phyloP scores from a whole-genome alignment of 306 rosid species.

The Vachellia pachyceras region DNA sequence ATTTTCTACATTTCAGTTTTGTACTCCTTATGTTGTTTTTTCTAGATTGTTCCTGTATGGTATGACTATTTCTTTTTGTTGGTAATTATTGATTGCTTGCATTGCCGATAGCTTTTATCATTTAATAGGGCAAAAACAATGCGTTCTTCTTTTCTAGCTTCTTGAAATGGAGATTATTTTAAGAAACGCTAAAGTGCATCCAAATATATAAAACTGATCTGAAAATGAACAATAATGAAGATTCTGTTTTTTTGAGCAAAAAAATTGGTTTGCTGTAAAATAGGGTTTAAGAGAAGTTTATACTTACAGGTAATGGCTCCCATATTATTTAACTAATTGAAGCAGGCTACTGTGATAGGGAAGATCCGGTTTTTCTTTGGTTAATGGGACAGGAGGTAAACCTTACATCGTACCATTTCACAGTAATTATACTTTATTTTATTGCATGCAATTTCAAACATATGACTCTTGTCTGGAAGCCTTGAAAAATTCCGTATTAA shows the following conservation, averaged over 20 bases:
- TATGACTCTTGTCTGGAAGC: background rate
- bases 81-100: background rate
- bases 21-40: too few species aligned
- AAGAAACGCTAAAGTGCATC: background rate
- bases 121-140: background rate
- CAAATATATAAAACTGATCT: background rate
- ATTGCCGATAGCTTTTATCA: too few species aligned
- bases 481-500: background rate
- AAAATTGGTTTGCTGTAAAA: background rate
- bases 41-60: too few species aligned
- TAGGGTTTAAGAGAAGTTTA: conserved; percentile 34
- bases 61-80: too few species aligned
- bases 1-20: too few species aligned
- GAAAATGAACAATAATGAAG: background rate
- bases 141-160: background rate
- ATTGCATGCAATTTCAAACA: background rate
- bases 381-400: background rate
- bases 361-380: background rate
- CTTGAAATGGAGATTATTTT: background rate
- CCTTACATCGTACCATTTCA: background rate
- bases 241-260: background rate
- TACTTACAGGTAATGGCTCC: background rate
- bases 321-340: conserved; percentile 1
- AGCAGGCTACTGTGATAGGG: background rate
- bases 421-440: background rate